These are phyloP conservation scores for Cyberlindnera suaveolens DNA, from an alignment of 805 yeast genomes.

Conservation along the genomic window DNA sequence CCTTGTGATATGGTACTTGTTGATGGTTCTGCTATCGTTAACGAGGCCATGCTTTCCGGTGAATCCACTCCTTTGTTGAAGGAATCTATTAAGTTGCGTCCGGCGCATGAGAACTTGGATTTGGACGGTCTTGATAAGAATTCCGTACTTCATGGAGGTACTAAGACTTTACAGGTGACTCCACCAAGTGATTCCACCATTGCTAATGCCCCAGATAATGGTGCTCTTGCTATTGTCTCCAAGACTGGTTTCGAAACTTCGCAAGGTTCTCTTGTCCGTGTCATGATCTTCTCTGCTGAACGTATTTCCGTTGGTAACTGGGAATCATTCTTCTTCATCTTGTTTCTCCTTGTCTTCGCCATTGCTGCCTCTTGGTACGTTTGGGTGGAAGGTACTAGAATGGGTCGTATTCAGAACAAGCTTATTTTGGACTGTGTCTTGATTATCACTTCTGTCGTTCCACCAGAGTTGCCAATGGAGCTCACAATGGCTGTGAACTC, in stretches of 20 bases:
- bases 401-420: constrained; percentile 94
- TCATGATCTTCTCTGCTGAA: constrained; percentile 95
- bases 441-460: constrained; percentile 95
- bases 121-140: constrained; percentile 84
- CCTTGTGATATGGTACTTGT: constrained; percentile 88
- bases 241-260: constrained; percentile 98
- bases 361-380: constrained; percentile 95
- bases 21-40: constrained; percentile 91
- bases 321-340: constrained; percentile 88
- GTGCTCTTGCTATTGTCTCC: constrained; percentile 84
- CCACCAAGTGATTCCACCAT: constrained; percentile 44
- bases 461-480: constrained; percentile 99
- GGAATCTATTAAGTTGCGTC: constrained; percentile 84
- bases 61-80: constrained; percentile 95
- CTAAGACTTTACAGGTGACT: constrained; percentile 89
- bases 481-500: constrained; percentile 96
- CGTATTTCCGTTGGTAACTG: constrained; percentile 93
- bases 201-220: constrained; percentile 72
- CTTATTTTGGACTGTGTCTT: constrained; percentile 91
- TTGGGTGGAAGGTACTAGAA: constrained; percentile 94
- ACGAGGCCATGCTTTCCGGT: constrained; percentile 98
- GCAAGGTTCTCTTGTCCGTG: constrained; percentile 95
- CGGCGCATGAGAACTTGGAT: constrained; percentile 58
- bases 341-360: constrained; percentile 86
- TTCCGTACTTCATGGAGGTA: constrained; percentile 89